Percentiles rank a stretch among this genome's conserved stretches.
Evolutionary conservation across 331 rosid genomes (phyloP).

Genomic region (Pyracantha coccinea): DNA sequence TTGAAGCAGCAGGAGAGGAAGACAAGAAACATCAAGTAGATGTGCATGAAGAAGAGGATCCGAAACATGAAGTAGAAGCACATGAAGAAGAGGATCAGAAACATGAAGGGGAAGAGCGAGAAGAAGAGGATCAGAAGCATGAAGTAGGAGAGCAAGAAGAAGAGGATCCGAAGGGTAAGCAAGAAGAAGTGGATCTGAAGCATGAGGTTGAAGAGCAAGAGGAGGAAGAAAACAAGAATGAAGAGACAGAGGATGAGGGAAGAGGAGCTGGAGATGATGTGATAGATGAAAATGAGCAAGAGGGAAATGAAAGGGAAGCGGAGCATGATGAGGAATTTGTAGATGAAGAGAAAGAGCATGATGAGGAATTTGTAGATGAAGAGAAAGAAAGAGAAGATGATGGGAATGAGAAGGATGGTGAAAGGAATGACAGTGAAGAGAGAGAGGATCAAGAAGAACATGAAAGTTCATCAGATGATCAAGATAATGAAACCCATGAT

Average conservation of each 20-base stretch:
- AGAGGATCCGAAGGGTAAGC: background rate
- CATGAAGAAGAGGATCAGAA: conserved; percentile 21
- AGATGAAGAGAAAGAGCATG: conserved; percentile 45
- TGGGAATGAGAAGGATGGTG: conserved; percentile 23
- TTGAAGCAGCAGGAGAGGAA: conserved; percentile 43
- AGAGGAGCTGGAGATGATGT: conserved; percentile 62
- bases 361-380: conserved; percentile 42
- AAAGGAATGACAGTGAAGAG: conserved; percentile 27
- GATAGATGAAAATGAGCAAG: conserved; percentile 68
- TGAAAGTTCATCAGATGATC: conserved; percentile 26
- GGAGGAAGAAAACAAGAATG: conserved; percentile 51
- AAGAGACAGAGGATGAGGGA: conserved; percentile 53
- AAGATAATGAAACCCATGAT: conserved; percentile 25
- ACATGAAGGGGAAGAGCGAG: conserved; percentile 37
- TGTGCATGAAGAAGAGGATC: conserved; percentile 41
- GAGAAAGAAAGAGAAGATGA: conserved; percentile 31
- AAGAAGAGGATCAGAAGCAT: conserved; percentile 37
- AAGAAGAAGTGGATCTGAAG: conserved; percentile 23
- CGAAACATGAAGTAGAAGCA: conserved; percentile 34
- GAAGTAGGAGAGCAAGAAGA: conserved; percentile 19
- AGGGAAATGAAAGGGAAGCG: conserved; percentile 41
- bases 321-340: conserved; percentile 14
- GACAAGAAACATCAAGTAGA: conserved; percentile 49
- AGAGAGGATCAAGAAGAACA: conserved; percentile 26
- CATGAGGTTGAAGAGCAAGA: conserved; percentile 44